phyloP scores from a whole-genome alignment of 2,329 filamentous ascomycete genomes.

The Monosporascus sp. region DNA sequence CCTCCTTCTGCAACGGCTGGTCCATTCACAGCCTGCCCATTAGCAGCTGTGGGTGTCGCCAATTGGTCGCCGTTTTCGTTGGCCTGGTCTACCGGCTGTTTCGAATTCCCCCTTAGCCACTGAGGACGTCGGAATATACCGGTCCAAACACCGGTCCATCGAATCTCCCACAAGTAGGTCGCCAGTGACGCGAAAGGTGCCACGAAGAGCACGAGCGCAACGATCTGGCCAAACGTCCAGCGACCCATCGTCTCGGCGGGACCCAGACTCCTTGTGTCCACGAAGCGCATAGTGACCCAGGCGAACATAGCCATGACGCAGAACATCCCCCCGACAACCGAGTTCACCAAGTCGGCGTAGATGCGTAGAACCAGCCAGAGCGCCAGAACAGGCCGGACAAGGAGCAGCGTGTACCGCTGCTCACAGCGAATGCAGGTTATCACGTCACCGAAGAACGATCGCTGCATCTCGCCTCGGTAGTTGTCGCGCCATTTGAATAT shows the following conservation, averaged over 20 bases:
- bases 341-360: constrained; percentile 18
- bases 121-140: neutral
- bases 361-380: constrained; percentile 20
- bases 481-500: constrained; percentile 16
- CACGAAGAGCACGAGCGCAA: constrained; percentile 13
- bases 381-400: constrained; percentile 16
- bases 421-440: constrained; percentile 21
- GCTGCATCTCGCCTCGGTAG: constrained; percentile 17
- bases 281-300: constrained; percentile 15
- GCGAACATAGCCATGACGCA: constrained; percentile 11
- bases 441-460: constrained; percentile 10
- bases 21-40: neutral
- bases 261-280: constrained; percentile 11
- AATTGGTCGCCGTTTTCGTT: neutral
- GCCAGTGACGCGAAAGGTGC: constrained; percentile 12
- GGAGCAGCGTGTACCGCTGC: constrained; percentile 18
- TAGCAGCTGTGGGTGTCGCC: neutral
- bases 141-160: constrained; percentile 2
- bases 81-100: neutral
- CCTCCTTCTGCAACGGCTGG: neutral
- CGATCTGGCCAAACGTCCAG: constrained; percentile 16
- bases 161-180: constrained; percentile 6
- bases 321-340: constrained; percentile 14
- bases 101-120: constrained; percentile 1
- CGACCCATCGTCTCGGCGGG: constrained; percentile 3